Evolutionary conservation across 768 basidiomycete genomes (phyloP).

Genomic region (Dioszegia hungarica): DNA sequence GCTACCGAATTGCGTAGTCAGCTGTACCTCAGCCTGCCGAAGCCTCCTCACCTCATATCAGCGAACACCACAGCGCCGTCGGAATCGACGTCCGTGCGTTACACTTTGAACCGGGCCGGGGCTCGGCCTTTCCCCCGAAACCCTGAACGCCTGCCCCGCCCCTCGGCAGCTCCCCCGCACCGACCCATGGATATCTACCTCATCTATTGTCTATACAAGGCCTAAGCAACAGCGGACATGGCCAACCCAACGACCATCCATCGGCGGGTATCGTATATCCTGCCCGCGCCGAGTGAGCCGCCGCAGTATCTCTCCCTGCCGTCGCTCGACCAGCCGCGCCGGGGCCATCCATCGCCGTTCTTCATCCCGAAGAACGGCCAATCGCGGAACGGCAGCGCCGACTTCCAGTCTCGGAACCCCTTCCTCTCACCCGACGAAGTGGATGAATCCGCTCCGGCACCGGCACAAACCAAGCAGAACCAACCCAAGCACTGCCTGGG

Average conservation of each 20-base stretch:
- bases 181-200: too few relatives aligned
- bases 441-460: not conserved
- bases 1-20: too few relatives aligned
- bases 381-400: not conserved
- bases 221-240: not conserved
- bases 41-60: too few relatives aligned
- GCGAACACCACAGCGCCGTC: too few relatives aligned
- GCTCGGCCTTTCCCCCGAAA: too few relatives aligned
- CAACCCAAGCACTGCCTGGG: slow-evolving; percentile 84
- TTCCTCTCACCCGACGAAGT: slow-evolving; percentile 16
- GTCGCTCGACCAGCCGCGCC: slow-evolving; percentile 58
- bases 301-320: slow-evolving; percentile 69
- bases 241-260: not conserved
- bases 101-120: too few relatives aligned
- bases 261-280: slow-evolving; percentile 75
- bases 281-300: slow-evolving; percentile 64
- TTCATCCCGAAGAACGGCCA: slow-evolving; percentile 52
- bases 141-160: too few relatives aligned
- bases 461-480: slow-evolving; percentile 15
- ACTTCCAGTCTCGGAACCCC: slow-evolving; percentile 21
- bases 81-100: too few relatives aligned
- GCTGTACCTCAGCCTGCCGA: too few relatives aligned
- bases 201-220: too few relatives aligned
- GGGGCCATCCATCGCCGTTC: slow-evolving; percentile 67
- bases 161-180: too few relatives aligned